Evolutionary conservation across 2,329 filamentous ascomycete species (phyloP), one percentile per base, ranked within the genome.

Genomic region (Aplosporella prunicola): DNA sequence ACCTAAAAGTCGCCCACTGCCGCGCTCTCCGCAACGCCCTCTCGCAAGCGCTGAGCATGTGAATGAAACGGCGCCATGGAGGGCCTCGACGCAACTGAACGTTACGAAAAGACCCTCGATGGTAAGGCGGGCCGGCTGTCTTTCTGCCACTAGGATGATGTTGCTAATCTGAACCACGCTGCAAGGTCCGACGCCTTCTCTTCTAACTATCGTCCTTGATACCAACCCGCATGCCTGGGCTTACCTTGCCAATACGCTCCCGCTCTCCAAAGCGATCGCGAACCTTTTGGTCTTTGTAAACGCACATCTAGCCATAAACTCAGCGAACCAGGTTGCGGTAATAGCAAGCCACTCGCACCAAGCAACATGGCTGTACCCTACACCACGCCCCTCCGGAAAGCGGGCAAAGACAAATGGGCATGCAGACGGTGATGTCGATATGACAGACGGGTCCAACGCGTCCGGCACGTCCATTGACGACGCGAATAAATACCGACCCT

Each of bases 191-290:
- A 64, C 74, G 9, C 85, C 91, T 1, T 93, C 89, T 10, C 78
- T 98, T 23, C 77, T 95, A 35, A 82, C 86, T 48, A 80, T 98
- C 52, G 72, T 98, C 53, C 74, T 98, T 65, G 91, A 98, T 66
- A 95, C 89, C 17, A 98, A 98, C 58, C 91, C 91, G 2, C 82
- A 88, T 50, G 88, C 91, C 50, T 94, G 91, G 91, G 78, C 84
- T 5, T 71, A 84, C 43, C 74, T 96, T 29, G 70, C 79, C 43
- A 64, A 76, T 40, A 75, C 74, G 20, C 77, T 96, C 6, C 78
- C 89, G 18, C 74, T 98, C 43, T 83, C 83, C 33, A 80, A 82
- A 52, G 86, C 86, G 43, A 70, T 98, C 43, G 85, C 89, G 44
- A 82, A 89, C 62, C 74, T 96, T 45, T 80, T 96, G 52, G 81